These are phyloP conservation scores for Trichothecium sympodiale DNA, from an alignment of 2,329 filamentous ascomycete species.

Conservation along the genomic window DNA sequence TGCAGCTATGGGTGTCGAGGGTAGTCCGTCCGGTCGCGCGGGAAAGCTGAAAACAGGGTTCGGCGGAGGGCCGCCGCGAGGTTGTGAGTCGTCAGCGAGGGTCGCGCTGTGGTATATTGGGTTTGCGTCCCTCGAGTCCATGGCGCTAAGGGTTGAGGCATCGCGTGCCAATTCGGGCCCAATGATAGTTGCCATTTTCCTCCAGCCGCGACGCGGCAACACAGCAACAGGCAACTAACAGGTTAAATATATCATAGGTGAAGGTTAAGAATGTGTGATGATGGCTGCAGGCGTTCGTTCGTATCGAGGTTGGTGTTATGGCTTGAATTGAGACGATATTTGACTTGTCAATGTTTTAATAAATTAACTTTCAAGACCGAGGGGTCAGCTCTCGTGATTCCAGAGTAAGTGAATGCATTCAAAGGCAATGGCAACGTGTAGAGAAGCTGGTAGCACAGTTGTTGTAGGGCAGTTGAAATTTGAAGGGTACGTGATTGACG, in stretches of 20 bases:
- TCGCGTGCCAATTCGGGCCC: conserved; percentile 23
- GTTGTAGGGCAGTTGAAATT: neutral
- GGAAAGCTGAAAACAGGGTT: conserved; percentile 59
- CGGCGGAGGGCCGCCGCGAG: conserved; percentile 29
- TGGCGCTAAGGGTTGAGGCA: conserved; percentile 13
- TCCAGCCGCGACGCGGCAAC: conserved; percentile 38
- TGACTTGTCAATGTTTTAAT: neutral
- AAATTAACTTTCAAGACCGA: neutral
- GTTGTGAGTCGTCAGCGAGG: conserved; percentile 4
- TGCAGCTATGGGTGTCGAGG: conserved; percentile 28
- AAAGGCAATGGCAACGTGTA: neutral
- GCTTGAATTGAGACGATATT: neutral
- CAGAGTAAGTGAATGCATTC: neutral
- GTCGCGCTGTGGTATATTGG: conserved; percentile 10
- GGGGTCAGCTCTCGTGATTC: no score
- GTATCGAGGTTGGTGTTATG: conserved; percentile 1
- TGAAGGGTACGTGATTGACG: neutral
- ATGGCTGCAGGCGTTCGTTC: conserved; percentile 6
- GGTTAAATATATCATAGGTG: conserved; percentile 28
- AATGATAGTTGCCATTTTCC: conserved; percentile 30
- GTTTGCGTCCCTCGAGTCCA: conserved; percentile 12
- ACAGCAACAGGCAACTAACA: conserved; percentile 29
- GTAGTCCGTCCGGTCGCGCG: conserved; percentile 37
- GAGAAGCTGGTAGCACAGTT: neutral
- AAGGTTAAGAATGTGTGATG: conserved; percentile 1